Base-by-base conservation (phyloP, 768 basidiomycete species). In the Phaeolepiota aurea region DNA sequence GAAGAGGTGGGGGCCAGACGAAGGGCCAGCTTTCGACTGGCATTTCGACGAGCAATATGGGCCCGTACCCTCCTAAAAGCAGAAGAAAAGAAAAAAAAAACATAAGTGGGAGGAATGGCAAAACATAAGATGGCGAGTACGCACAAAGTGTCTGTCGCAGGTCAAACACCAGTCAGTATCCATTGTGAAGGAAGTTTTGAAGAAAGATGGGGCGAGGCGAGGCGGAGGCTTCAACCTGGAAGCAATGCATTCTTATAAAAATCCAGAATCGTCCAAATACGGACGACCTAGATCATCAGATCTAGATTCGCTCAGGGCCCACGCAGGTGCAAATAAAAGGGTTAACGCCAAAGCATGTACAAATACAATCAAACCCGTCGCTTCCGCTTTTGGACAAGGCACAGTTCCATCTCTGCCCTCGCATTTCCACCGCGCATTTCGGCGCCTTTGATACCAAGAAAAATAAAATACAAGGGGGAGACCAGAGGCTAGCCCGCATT, bases 91-190 rank as follows among this genome's bases (percentile, higher is more conserved):
- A n/a, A 18, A 16, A 36, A 45, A 43, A 35, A 40, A 40, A 40
- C 44, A n/a, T 53, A 46, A 50, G 57, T 54, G 44, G 47, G 32
- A 45, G n/a, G 28, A 21, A 28, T 20, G 22, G 16, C 31, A 40
- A 44, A 28, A n/a, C n/a, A n/a, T n/a, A n/a, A n/a, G n/a, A n/a
- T n/a, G n/a, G n/a, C n/a, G 34, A 41, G 37, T 35, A 73, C 76
- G 25, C 56, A 76, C 82, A 47, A 79, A 58, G 48, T 69, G 72
- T 47, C 71, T 68, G 48, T 70, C 67, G 66, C 83, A 87, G 41
- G 68, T 65, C 48, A 85, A 65, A 56, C 83, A 87, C 78, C 79
- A 82, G 64, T 82, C 74, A 48, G 72, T 69, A 59, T 82, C 81
- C 71, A 81, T 76, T 61, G 57, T 49, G 53, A 37, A 10, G 33